A percentile compares a stretch with the other conserved stretches of the same genome.
Evolutionary conservation across 306 rosid genomes (phyloP).

Genomic region (Cicer arietinum): DNA sequence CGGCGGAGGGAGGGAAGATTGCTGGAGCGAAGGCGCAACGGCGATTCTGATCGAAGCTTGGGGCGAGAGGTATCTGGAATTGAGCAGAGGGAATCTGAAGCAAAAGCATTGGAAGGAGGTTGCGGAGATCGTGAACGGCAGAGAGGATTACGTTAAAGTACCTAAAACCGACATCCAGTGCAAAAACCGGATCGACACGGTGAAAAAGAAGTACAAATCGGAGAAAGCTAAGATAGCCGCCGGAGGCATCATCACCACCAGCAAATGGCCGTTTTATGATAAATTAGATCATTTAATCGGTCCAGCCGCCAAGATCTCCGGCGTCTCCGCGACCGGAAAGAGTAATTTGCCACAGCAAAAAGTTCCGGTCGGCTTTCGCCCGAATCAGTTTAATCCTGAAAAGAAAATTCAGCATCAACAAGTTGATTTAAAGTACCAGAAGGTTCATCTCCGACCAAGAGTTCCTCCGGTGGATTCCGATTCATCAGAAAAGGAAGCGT

Average conservation of each 20-base stretch:
- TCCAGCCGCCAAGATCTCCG: slow-evolving; percentile 61
- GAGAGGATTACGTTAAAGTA: slow-evolving; percentile 71
- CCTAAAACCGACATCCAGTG: slow-evolving; percentile 94
- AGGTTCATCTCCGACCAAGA: slow-evolving; percentile 58
- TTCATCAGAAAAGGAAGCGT: slow-evolving; percentile 54
- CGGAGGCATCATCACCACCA: slow-evolving; percentile 59
- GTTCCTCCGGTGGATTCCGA: slow-evolving; percentile 42
- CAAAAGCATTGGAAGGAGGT: slow-evolving; percentile 99
- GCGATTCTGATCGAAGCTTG: slow-evolving; percentile 94
- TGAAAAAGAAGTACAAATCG: slow-evolving; percentile 90
- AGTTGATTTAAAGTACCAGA: slow-evolving; percentile 50
- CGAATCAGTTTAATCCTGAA: slow-evolving; percentile 48
- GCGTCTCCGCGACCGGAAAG: slow-evolving; percentile 31
- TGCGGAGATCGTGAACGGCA: slow-evolving; percentile 81
- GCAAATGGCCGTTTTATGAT: slow-evolving; percentile 84
- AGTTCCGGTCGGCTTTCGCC: slow-evolving; percentile 48
- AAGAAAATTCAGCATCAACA: slow-evolving; percentile 40
- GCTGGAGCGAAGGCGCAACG: slow-evolving; percentile 98
- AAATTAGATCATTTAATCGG: slow-evolving; percentile 78
- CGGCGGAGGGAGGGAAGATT: slow-evolving; percentile 84
- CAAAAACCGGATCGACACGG: slow-evolving; percentile 95
- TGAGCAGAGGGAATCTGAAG: slow-evolving; percentile 94
- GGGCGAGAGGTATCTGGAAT: slow-evolving; percentile 96
- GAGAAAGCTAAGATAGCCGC: slow-evolving; percentile 82
- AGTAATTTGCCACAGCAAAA: slow-evolving; percentile 51